Base-by-base conservation (phyloP, 495 filamentous ascomycete genomes). In the Bryoglossum gracile region DNA sequence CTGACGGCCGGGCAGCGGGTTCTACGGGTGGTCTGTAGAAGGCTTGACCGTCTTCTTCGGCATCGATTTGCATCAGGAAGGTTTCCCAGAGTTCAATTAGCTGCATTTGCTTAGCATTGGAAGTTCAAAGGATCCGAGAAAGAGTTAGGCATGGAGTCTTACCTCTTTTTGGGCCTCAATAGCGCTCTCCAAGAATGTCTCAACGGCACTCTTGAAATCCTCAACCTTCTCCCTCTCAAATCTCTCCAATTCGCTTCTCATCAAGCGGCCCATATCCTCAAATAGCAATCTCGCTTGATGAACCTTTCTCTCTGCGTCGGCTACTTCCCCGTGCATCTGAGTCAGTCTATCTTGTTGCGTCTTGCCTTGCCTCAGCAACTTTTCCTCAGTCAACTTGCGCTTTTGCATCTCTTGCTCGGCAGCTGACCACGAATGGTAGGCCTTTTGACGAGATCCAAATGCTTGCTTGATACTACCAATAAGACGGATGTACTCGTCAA, bases 101-200 rank as follows among this genome's bases (percentile, higher is more conserved):
- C 92, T 98, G 58, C 14, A 43, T 46, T 8, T 40, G 16, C 14
- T 49, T 35, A 51, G 37, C 22, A 24, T n/a, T 14, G 19, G 2
- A 38, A 2, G 17, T 21, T 42, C 19, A 43, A 17, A 26, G 14
- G 2, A 1, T 6, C 13, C 26, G 26, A 30, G 26, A 30, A 30
- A 6, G 26, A 30, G 13, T 13, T 30, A 30, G n/a, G 13, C 26
- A 30, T 30, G 11, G 3, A 4, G 19, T 66, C 78, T 61, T 64
- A 91, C 92, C 84, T 98, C 92, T 69, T 98, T 98, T 71, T 98
- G 92, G 43, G 88, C 94, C 69, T 98, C 92, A 3, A 98, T 89
- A 14, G 91, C 87, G 50, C 90, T 86, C 68, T 98, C 92, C 55
- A 98, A 70, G 65, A 91, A 98, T 0, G 92, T 98, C 71, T 98